These are phyloP conservation scores for Coprinopsis strossmayeri DNA, from an alignment of 768 basidiomycete genomes.

Conservation along the genomic window DNA sequence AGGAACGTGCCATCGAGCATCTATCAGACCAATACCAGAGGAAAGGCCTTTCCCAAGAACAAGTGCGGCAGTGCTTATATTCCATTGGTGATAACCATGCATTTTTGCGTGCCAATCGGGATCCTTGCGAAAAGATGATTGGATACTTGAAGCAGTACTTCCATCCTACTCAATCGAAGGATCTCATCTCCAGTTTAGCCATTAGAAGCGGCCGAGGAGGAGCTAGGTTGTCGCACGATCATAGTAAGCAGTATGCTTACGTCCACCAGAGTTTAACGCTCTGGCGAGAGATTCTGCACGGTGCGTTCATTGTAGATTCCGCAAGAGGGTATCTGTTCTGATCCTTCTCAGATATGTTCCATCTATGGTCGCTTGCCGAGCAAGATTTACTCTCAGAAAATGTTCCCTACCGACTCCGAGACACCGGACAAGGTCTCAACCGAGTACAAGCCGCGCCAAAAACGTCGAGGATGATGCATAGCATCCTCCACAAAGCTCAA, in stretches of 20 bases:
- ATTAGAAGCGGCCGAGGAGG: slow-evolving; percentile 79
- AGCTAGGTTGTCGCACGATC: slow-evolving; percentile 78
- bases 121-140: slow-evolving; percentile 86
- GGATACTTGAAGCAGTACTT: slow-evolving; percentile 68
- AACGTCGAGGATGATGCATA: slow-evolving; percentile 87
- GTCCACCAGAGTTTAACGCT: slow-evolving; percentile 82
- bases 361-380: slow-evolving; percentile 76
- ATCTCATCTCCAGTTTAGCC: slow-evolving; percentile 60
- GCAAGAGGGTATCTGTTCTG: not conserved
- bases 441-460: slow-evolving; percentile 84
- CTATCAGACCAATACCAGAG: slow-evolving; percentile 60
- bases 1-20: slow-evolving; percentile 79
- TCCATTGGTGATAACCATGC: slow-evolving; percentile 90
- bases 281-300: slow-evolving; percentile 83
- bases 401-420: slow-evolving; percentile 71
- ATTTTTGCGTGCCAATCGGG: slow-evolving; percentile 79
- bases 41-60: slow-evolving; percentile 54
- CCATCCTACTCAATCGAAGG: slow-evolving; percentile 64
- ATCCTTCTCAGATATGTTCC: slow-evolving; percentile 68
- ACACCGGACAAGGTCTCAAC: slow-evolving; percentile 89
- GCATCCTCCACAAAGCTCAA: slow-evolving; percentile 79
- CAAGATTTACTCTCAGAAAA: slow-evolving; percentile 75
- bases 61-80: slow-evolving; percentile 72
- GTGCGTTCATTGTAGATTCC: slow-evolving; percentile 24
- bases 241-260: slow-evolving; percentile 79